phyloP scores from a whole-genome alignment of 2,329 filamentous ascomycete genomes.

The Pseudopyricularia cyperi region DNA sequence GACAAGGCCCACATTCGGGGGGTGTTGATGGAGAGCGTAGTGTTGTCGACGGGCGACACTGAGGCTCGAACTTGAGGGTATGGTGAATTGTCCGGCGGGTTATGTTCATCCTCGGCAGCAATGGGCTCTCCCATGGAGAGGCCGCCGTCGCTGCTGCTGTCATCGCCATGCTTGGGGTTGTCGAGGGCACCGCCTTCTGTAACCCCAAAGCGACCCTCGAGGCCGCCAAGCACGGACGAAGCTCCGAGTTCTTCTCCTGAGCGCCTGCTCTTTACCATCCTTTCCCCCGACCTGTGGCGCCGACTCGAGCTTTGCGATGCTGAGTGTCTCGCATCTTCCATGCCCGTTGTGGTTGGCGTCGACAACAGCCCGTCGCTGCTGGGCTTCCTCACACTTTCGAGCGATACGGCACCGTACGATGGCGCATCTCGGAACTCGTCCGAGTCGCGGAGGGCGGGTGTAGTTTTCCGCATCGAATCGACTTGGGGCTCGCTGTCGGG shows the following conservation, averaged over 20 bases:
- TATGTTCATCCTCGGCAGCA: slow-evolving; percentile 30
- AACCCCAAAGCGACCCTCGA: slow-evolving; percentile 40
- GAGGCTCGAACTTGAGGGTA: slow-evolving; percentile 72
- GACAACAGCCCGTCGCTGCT: neutral
- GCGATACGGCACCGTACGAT: slow-evolving; percentile 19
- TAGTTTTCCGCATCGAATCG: slow-evolving; percentile 14
- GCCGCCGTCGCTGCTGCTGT: slow-evolving; percentile 2
- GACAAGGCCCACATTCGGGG: slow-evolving; percentile 79
- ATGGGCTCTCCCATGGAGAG: slow-evolving; percentile 19
- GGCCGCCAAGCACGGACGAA: slow-evolving; percentile 35
- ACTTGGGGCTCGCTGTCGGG: slow-evolving; percentile 7
- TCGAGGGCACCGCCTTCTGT: slow-evolving; percentile 32
- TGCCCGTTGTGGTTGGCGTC: neutral
- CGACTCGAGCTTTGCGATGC: neutral
- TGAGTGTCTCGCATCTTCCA: neutral
- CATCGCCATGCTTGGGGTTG: slow-evolving; percentile 20
- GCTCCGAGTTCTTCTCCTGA: slow-evolving; percentile 36
- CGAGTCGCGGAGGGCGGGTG: slow-evolving; percentile 16
- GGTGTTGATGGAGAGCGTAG: slow-evolving; percentile 68
- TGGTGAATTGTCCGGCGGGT: slow-evolving; percentile 56
- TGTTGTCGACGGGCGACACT: slow-evolving; percentile 64
- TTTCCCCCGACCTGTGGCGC: slow-evolving; percentile 3
- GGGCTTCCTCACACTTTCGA: slow-evolving; percentile 4
- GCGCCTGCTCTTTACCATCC: slow-evolving; percentile 8
- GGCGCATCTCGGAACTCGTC: slow-evolving; percentile 15